Percentiles rank a stretch among this genome's conserved stretches.
phyloP scores from a whole-genome alignment of 192 early-diverging fungal genomes.

The Entophlyctis luteolus region DNA sequence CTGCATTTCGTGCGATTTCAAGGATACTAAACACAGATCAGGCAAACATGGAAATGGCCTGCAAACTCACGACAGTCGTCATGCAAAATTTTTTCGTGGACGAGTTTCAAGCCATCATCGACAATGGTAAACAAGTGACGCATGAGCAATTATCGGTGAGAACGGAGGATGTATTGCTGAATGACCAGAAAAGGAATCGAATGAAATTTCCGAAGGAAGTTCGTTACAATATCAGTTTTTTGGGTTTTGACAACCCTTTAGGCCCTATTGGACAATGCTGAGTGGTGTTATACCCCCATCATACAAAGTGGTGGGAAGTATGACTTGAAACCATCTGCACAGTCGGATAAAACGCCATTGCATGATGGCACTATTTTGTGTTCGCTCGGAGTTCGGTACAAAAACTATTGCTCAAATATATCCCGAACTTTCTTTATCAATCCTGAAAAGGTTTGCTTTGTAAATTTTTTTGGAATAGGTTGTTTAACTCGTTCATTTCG shows the following conservation, averaged over 20 bases:
- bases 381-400: slow-evolving; percentile 90
- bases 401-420: slow-evolving; percentile 91
- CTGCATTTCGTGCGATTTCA: not conserved
- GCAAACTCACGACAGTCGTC: slow-evolving; percentile 64
- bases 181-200: slow-evolving; percentile 64
- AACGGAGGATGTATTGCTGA: slow-evolving; percentile 65
- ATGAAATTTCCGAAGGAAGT: slow-evolving; percentile 69
- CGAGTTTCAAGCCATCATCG: slow-evolving; percentile 80
- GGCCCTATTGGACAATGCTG: slow-evolving; percentile 55
- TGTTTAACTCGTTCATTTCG: not conserved
- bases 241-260: not conserved
- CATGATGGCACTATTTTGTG: slow-evolving; percentile 89
- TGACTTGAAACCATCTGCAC: slow-evolving; percentile 76
- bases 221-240: not conserved
- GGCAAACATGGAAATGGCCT: slow-evolving; percentile 69
- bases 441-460: slow-evolving; percentile 64
- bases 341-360: slow-evolving; percentile 66
- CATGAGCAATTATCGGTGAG: slow-evolving; percentile 76
- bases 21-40: slow-evolving; percentile 22
- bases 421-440: slow-evolving; percentile 90
- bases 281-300: slow-evolving; percentile 91
- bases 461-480: not conserved
- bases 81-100: slow-evolving; percentile 86
- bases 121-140: slow-evolving; percentile 79
- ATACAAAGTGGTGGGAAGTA: slow-evolving; percentile 95